Conservation (phyloP, 306 rosid genomes). For the Malus sylvestris region DNA sequence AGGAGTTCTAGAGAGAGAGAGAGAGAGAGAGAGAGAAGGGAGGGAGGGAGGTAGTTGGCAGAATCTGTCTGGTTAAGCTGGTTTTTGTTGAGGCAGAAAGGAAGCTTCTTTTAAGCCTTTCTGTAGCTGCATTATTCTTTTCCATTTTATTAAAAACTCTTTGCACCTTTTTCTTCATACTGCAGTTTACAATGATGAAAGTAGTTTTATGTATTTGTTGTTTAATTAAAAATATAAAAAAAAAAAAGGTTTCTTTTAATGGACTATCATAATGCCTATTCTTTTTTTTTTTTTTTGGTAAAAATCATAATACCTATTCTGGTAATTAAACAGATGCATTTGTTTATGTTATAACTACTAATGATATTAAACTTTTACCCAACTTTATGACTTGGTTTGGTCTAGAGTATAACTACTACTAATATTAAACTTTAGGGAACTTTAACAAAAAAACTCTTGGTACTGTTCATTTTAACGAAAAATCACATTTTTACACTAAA, state of each 20-base stretch:
- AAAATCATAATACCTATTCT: neutral
- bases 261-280: neutral
- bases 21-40: neutral
- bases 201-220: neutral
- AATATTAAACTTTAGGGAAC: no score
- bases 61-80: conserved; percentile 7
- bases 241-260: neutral
- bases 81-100: conserved; percentile 42
- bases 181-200: conserved; percentile 1
- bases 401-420: no score
- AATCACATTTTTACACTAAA: no score
- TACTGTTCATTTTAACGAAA: no score
- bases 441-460: no score
- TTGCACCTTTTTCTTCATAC: neutral
- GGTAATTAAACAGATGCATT: neutral
- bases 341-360: no score
- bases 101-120: conserved; percentile 48
- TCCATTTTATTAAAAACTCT: neutral
- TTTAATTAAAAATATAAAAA: neutral
- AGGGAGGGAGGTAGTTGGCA: neutral
- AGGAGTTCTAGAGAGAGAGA: neutral
- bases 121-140: conserved; percentile 21
- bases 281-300: no score
- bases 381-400: no score
- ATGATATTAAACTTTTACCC: no score